Conservation (phyloP, 2,329 filamentous ascomycete species). For the Apiospora hydei region DNA sequence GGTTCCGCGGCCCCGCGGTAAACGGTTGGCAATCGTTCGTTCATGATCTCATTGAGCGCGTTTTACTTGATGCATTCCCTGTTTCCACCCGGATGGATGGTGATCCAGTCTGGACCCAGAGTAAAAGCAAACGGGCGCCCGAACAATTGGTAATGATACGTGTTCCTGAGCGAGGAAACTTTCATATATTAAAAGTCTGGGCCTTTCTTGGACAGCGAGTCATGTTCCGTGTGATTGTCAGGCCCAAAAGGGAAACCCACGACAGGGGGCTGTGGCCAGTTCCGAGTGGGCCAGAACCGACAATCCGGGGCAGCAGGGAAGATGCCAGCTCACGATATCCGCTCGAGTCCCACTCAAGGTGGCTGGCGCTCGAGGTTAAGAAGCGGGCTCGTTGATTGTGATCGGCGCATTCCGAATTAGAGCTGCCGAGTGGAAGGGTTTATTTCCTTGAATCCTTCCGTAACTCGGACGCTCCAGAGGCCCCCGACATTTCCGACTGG, state of each 20-base stretch:
- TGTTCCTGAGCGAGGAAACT: not conserved
- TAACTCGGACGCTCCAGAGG: not conserved
- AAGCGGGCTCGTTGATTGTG: not conserved
- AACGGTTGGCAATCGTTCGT: not conserved
- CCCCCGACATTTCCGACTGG: not conserved
- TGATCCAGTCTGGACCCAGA: too few species aligned
- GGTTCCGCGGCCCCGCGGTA: not conserved
- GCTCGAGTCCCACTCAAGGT: not conserved
- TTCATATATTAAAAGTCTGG: not conserved
- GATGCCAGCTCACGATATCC: not conserved
- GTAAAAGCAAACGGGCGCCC: too few species aligned
- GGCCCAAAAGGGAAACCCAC: not conserved
- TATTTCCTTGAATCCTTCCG: not conserved
- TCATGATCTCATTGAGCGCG: not conserved
- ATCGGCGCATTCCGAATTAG: not conserved
- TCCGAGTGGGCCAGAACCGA: too few species aligned
- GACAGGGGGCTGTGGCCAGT: not conserved
- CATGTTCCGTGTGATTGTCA: not conserved
- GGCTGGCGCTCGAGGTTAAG: not conserved
- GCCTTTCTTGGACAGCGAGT: too few species aligned
- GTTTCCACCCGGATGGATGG: not conserved
- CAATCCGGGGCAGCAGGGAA: slow-evolving; percentile 20
- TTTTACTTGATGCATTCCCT: not conserved
- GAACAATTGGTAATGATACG: not conserved
- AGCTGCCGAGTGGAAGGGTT: not conserved